phyloP scores from a whole-genome alignment of 495 filamentous ascomycete genomes.

The Xylaria cubensis region DNA sequence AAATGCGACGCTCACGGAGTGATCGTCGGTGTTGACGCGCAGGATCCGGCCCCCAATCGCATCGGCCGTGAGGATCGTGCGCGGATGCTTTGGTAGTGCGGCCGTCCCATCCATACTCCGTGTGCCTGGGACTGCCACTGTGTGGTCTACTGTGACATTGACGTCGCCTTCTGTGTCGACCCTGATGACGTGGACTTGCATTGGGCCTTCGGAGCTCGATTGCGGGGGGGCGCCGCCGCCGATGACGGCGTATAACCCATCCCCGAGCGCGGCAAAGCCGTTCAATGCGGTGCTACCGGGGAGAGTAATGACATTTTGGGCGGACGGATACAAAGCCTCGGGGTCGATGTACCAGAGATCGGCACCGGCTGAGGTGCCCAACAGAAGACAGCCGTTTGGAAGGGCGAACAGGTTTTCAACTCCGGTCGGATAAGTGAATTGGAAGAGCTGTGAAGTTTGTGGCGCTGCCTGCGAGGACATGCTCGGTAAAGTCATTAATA shows the following conservation, averaged over 20 bases:
- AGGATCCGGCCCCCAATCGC: conserved; percentile 42
- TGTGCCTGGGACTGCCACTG: conserved; percentile 28
- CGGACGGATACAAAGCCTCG: conserved; percentile 23
- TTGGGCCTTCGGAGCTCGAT: conserved; percentile 4
- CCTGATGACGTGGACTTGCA: conserved; percentile 36
- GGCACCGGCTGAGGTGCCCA: conserved; percentile 42
- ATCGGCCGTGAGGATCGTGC: conserved; percentile 41
- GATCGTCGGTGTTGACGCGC: conserved; percentile 31
- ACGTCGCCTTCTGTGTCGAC: conserved; percentile 23
- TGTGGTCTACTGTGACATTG: conserved; percentile 22
- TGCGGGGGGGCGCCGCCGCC: conserved; percentile 33
- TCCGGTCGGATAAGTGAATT: conserved; percentile 26
- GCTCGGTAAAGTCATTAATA: conserved; percentile 13
- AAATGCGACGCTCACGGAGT: conserved; percentile 26
- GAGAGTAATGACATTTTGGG: conserved; percentile 41
- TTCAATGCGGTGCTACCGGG: conserved; percentile 37
- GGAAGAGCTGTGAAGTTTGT: conserved; percentile 17
- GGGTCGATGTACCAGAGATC: conserved; percentile 40
- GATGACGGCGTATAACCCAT: conserved; percentile 42
- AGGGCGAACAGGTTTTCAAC: conserved; percentile 16
- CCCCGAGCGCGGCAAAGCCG: conserved; percentile 41
- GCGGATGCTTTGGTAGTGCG: conserved; percentile 26
- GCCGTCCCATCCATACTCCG: conserved; percentile 42
- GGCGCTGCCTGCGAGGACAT: conserved; percentile 7
- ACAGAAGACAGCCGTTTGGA: conserved; percentile 22